phyloP scores from a whole-genome alignment of 148 eudicot species.

The Vaccinium macrocarpon region DNA sequence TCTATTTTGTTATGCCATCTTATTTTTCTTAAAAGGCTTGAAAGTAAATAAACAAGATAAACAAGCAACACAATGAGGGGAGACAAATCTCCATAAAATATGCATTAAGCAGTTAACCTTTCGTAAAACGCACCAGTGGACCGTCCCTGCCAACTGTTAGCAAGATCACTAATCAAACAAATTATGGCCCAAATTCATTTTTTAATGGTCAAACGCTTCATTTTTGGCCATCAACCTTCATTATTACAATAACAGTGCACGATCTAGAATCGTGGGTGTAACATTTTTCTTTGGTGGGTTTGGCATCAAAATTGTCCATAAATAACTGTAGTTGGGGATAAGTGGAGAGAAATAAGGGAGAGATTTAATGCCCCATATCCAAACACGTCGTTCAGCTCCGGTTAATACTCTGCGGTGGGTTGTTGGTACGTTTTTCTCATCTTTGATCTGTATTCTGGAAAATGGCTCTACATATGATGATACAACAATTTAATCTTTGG shows the following conservation, averaged over 20 bases:
- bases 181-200: not conserved
- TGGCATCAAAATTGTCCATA: not conserved
- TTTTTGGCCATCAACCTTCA: not conserved
- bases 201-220: not conserved
- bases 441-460: not conserved
- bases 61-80: too few species aligned
- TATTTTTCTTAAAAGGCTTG: not conserved
- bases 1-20: not conserved
- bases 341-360: not conserved
- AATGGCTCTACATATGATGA: not conserved
- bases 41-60: too few species aligned
- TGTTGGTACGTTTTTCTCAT: not conserved
- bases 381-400: not conserved
- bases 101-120: not conserved
- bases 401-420: not conserved
- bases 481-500: not conserved
- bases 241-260: not conserved
- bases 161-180: not conserved
- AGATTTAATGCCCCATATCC: not conserved
- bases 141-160: not conserved
- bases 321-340: not conserved
- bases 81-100: too few species aligned
- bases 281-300: slow-evolving; percentile 7
- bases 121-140: not conserved
- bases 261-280: not conserved